phyloP scores from a whole-genome alignment of 768 basidiomycete species.

The Suillus occidentalis region DNA sequence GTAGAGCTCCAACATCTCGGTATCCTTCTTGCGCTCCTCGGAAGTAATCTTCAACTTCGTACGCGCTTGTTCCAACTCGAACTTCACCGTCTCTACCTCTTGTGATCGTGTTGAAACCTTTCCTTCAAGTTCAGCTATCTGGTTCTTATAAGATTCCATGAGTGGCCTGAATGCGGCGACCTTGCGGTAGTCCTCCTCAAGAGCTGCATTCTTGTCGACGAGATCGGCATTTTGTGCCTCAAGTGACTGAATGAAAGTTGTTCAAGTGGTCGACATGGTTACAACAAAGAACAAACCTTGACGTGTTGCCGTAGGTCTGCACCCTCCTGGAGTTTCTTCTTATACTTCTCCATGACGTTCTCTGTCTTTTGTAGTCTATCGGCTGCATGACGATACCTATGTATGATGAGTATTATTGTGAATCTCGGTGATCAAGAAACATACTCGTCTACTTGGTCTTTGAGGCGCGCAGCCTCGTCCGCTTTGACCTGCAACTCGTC shows the following conservation, averaged over 20 bases:
- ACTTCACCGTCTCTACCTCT: constrained; percentile 70
- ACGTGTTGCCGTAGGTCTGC: constrained; percentile 86
- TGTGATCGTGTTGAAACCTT: constrained; percentile 65
- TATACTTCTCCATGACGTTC: constrained; percentile 98
- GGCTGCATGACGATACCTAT: constrained; percentile 86
- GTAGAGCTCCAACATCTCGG: constrained; percentile 83
- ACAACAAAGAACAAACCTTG: constrained; percentile 50
- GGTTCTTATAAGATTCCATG: constrained; percentile 89
- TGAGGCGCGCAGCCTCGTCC: constrained; percentile 75
- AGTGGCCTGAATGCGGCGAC: constrained; percentile 83
- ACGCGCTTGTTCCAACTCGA: constrained; percentile 74
- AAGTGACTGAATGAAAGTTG: constrained; percentile 52
- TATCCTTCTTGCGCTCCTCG: constrained; percentile 75
- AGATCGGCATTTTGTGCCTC: constrained; percentile 93
- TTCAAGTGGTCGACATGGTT: constrained; percentile 2
- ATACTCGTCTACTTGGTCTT: constrained; percentile 95
- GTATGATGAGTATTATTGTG: not conserved
- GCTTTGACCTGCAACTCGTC: constrained; percentile 81
- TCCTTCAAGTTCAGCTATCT: constrained; percentile 77
- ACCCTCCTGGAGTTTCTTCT: constrained; percentile 95
- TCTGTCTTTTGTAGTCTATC: constrained; percentile 93
- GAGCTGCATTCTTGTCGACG: constrained; percentile 84
- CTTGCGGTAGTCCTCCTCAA: constrained; percentile 93
- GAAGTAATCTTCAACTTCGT: constrained; percentile 65
- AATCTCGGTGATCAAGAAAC: not conserved